Conservation (phyloP, 257 asterid species). For the Solanum arcanum region DNA sequence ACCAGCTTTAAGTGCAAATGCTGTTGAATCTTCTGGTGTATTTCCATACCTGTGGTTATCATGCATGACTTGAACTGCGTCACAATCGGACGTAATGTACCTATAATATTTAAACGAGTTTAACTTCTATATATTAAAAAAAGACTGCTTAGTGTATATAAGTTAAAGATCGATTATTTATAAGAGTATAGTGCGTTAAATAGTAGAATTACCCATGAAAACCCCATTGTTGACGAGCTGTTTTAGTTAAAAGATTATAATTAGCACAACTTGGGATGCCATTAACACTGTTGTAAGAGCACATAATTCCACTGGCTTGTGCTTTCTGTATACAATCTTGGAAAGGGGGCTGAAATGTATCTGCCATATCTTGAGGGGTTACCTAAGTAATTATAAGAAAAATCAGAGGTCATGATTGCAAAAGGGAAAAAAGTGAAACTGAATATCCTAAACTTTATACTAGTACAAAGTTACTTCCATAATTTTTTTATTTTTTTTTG, state of each 20-base stretch:
- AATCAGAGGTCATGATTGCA: background rate
- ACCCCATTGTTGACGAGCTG: constrained; percentile 69
- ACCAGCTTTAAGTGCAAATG: constrained; percentile 82
- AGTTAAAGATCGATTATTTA: background rate
- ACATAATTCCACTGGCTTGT: constrained; percentile 89
- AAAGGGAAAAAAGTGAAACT: background rate
- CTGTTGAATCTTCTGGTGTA: constrained; percentile 68
- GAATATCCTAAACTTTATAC: background rate
- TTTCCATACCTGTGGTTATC: constrained; percentile 40
- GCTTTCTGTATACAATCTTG: constrained; percentile 56
- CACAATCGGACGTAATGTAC: constrained; percentile 83
- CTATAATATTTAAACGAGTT: constrained; percentile 14
- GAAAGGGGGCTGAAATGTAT: constrained; percentile 90
- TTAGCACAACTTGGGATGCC: constrained; percentile 85
- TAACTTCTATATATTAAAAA: background rate
- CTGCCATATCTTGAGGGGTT: constrained; percentile 74
- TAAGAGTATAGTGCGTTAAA: background rate
- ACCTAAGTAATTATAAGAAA: constrained; percentile 25
- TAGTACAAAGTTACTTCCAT: background rate
- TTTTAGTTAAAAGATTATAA: constrained; percentile 48
- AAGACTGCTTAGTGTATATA: background rate
- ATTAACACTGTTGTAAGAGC: constrained; percentile 82
- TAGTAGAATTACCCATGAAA: constrained; percentile 46
- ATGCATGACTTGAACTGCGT: constrained; percentile 51
- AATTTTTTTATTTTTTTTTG: background rate